These are phyloP conservation scores for Sporothrix sp. DNA, from an alignment of 2,329 filamentous ascomycete genomes.

Conservation along the genomic window DNA sequence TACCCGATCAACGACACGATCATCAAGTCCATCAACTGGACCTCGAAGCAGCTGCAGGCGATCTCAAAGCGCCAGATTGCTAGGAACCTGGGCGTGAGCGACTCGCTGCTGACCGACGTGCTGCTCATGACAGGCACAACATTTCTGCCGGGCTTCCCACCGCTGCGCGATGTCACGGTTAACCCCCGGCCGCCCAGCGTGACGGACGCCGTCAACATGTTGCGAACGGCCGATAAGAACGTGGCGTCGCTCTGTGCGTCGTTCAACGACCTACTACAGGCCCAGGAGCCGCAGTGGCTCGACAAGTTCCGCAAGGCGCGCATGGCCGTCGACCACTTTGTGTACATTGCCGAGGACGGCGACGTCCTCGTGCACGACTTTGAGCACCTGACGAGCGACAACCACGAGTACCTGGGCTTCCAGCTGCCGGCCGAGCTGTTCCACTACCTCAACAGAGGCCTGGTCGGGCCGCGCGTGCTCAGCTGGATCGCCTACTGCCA, in stretches of 20 bases:
- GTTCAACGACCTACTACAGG: slow-evolving; percentile 68
- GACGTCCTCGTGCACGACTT: slow-evolving; percentile 65
- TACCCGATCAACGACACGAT: slow-evolving; percentile 75
- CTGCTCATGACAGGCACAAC: slow-evolving; percentile 74
- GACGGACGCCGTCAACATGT: slow-evolving; percentile 66
- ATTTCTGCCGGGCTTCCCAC: slow-evolving; percentile 70
- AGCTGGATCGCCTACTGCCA: slow-evolving; percentile 75
- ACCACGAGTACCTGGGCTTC: slow-evolving; percentile 84
- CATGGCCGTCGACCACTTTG: slow-evolving; percentile 79
- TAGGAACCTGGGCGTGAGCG: slow-evolving; percentile 53
- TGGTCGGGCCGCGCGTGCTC: slow-evolving; percentile 69
- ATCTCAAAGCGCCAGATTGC: no score
- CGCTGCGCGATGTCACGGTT: slow-evolving; percentile 52
- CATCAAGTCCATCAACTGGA: slow-evolving; percentile 58
- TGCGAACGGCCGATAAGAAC: slow-evolving; percentile 59
- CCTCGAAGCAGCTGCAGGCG: slow-evolving; percentile 62
- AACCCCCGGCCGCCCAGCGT: slow-evolving; percentile 52
- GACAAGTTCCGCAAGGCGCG: slow-evolving; percentile 80
- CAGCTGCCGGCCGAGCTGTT: slow-evolving; percentile 83
- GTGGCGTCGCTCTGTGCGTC: slow-evolving; percentile 66
- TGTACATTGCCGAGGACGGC: slow-evolving; percentile 69
- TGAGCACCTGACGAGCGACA: slow-evolving; percentile 67
- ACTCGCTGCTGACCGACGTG: slow-evolving; percentile 73
- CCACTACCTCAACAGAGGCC: slow-evolving; percentile 75
- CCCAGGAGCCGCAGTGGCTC: slow-evolving; percentile 64